A percentile compares a stretch with the other conserved stretches of the same genome.
Evolutionary conservation across 345 rosid genomes (phyloP).

Genomic region (Noccaea caerulescens): DNA sequence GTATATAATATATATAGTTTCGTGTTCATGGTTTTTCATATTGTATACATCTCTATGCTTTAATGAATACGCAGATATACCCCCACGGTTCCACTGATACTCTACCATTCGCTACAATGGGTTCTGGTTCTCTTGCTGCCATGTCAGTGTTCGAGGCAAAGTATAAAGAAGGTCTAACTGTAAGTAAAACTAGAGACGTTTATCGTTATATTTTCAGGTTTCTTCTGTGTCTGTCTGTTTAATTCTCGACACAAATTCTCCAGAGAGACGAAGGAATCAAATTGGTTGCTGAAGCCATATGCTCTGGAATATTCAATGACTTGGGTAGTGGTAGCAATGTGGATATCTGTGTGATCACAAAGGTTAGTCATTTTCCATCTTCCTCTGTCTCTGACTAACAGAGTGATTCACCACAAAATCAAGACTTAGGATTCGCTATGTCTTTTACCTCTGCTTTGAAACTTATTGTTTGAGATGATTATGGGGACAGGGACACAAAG

Average conservation of each 20-base stretch:
- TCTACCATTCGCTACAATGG: constrained; percentile 89
- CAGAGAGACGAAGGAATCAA: constrained; percentile 80
- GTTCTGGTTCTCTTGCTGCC: constrained; percentile 91
- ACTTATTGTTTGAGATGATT: constrained; percentile 21
- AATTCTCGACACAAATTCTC: constrained; percentile 12
- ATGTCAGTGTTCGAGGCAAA: constrained; percentile 82
- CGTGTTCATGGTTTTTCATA: not conserved
- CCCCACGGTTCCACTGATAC: constrained; percentile 90
- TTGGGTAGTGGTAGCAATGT: constrained; percentile 94
- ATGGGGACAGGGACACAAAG: constrained; percentile 64
- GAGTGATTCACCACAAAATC: not conserved
- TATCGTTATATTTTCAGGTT: constrained; percentile 1
- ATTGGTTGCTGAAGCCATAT: constrained; percentile 72
- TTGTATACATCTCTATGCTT: not conserved
- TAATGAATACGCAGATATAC: constrained; percentile 58
- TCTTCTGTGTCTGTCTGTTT: not conserved
- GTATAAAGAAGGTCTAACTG: constrained; percentile 80
- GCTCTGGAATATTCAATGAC: constrained; percentile 82
- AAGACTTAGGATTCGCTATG: not conserved
- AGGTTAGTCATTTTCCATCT: constrained; percentile 48
- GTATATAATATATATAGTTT: not conserved
- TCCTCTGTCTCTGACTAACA: not conserved
- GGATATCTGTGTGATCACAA: constrained; percentile 83
- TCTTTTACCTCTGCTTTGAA: not conserved
- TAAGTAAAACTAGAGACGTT: constrained; percentile 44